Evolutionary conservation across 176 grass and related monocot genomes (phyloP), one percentile per base, ranked within the genome.

Genomic region (Carex scoparia): DNA sequence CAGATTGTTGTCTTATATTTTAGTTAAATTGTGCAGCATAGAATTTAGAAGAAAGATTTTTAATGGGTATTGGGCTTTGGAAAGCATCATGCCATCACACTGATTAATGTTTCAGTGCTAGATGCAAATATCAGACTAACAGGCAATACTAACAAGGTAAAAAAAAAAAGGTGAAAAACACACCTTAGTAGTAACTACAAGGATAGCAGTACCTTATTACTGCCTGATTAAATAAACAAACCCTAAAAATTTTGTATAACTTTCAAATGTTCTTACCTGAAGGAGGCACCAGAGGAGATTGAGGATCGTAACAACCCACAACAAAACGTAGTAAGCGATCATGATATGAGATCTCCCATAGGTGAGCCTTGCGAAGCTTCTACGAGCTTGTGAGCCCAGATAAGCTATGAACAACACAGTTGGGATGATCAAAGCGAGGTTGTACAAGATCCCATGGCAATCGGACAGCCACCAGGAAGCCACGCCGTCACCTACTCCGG

Each of bases 231-330:
- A 79, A 60, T 66, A 59, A 31, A 40, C 2, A 27, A 87, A 35
- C 10, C 30, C 58, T 55, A n/a, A 86, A 61, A 51, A 67, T 23
- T 69, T 42, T 4, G n/a, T 71, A 32, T 40, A 48, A 32, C 8
- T 65, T 51, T 23, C 12, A 0, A 38, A 74, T 65, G 6, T 40
- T 79, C 2, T 49, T 9, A 99, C 97, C 97, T 96, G 93, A 11
- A 99, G 78, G 61, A 95, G 84, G 89, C 93, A 95, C 93, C 93
- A 99, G 57, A 99, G 76, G 73, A 99, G 97, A 86, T 99, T 99
- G 81, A 99, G 83, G 6, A 95, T 18, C 63, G 89, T 87, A 57
- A 99, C 90, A 56, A 76, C 75, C 97, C 97, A 99, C 61, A 99
- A 79, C 67, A 99, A 87, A 33, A 85, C 91, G 78, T 95, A 99